These are phyloP conservation scores for Harringtonia aguacate DNA, from an alignment of 2,329 filamentous ascomycete species.

Conservation along the genomic window DNA sequence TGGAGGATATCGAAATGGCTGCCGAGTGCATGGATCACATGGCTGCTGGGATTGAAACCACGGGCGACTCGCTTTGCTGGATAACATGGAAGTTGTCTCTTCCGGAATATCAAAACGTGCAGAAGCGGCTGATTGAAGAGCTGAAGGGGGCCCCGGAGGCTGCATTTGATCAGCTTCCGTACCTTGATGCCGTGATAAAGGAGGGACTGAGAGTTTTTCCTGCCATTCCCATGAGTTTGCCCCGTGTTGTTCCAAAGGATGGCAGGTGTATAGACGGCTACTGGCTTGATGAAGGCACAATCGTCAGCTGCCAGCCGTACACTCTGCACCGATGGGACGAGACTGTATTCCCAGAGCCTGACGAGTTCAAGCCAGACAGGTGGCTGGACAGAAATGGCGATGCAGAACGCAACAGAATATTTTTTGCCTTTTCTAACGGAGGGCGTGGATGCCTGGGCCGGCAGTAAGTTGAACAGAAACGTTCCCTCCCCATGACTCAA, in stretches of 20 bases:
- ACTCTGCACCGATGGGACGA: conserved; percentile 47
- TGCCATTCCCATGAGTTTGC: conserved; percentile 54
- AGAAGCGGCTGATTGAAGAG: conserved; percentile 42
- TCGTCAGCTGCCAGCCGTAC: conserved; percentile 51
- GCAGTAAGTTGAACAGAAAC: conserved; percentile 38
- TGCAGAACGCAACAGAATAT: conserved; percentile 50
- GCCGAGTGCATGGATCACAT: conserved; percentile 63
- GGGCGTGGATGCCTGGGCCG: conserved; percentile 55
- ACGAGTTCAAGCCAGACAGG: conserved; percentile 67
- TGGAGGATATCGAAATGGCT: conserved; percentile 44
- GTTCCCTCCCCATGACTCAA: too few relatives aligned
- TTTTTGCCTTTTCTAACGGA: conserved; percentile 56
- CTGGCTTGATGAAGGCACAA: conserved; percentile 38
- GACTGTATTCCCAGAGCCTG: conserved; percentile 66
- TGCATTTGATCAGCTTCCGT: conserved; percentile 39
- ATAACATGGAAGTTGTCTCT: conserved; percentile 61
- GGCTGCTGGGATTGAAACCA: conserved; percentile 62
- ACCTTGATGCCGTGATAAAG: conserved; percentile 51
- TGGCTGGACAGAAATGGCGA: conserved; percentile 71
- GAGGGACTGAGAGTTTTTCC: conserved; percentile 53
- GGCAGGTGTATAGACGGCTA: conserved; percentile 45
- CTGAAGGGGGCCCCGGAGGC: conserved; percentile 25
- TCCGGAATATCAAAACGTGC: conserved; percentile 37
- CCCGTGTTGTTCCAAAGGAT: conserved; percentile 39
- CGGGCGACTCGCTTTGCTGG: conserved; percentile 59